Evolutionary conservation across 1,284 basidiomycete genomes (phyloP).

Genomic region (Butyriboletus appendiculatus): DNA sequence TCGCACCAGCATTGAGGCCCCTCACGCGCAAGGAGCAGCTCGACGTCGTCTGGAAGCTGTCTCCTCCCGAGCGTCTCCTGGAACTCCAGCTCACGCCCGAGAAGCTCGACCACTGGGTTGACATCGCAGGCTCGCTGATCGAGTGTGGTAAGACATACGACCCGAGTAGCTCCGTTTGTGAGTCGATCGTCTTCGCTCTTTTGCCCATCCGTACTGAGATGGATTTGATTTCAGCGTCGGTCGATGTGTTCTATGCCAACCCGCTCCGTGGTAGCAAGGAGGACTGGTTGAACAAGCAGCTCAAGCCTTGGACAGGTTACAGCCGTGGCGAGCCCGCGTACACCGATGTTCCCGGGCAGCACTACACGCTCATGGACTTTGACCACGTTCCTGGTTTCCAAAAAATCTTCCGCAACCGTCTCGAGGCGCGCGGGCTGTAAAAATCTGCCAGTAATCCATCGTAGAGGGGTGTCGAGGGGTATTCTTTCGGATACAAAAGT

Average conservation of each 20-base stretch:
- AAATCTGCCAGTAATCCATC: neutral
- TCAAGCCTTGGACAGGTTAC: constrained; percentile 33
- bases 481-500: neutral
- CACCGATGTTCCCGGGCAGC: constrained; percentile 34
- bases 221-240: constrained; percentile 8
- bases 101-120: constrained; percentile 34
- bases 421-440: constrained; percentile 32
- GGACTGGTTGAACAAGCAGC: constrained; percentile 38
- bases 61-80: constrained; percentile 26
- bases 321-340: constrained; percentile 27
- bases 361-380: constrained; percentile 37
- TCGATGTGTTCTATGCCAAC: constrained; percentile 34
- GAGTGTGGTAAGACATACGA: constrained; percentile 34
- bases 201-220: neutral
- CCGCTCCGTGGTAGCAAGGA: constrained; percentile 33
- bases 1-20: too few species aligned
- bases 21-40: too few species aligned
- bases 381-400: constrained; percentile 37
- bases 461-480: too few species aligned
- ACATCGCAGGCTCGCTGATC: constrained; percentile 33
- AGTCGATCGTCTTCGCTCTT: constrained; percentile 3
- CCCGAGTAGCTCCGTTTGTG: constrained; percentile 26
- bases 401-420: constrained; percentile 33
- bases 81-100: constrained; percentile 33
- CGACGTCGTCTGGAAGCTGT: too few species aligned